phyloP scores from a whole-genome alignment of 2,329 filamentous ascomycete species.

The Venturia effusa region DNA sequence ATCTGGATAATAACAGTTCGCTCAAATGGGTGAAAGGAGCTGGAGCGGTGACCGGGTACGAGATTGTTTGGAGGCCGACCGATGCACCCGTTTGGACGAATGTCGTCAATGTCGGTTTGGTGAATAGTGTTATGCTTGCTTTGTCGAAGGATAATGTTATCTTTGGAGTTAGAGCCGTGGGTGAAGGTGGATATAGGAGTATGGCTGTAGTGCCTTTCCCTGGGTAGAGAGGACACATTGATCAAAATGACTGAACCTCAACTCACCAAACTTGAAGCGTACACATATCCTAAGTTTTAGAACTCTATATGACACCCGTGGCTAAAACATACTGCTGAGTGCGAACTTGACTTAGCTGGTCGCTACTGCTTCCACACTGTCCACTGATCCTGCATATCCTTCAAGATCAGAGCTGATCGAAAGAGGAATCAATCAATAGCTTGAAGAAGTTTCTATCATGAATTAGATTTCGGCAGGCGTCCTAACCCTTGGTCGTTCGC shows the following conservation, averaged over 20 bases:
- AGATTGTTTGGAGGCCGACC: conserved; percentile 45
- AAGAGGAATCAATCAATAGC: neutral
- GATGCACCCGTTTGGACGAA: conserved; percentile 41
- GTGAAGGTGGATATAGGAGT: conserved; percentile 40
- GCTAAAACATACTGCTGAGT: too few relatives aligned
- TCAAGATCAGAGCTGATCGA: too few relatives aligned
- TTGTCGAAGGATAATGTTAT: conserved; percentile 48
- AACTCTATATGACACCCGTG: too few relatives aligned
- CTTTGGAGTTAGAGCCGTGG: conserved; percentile 44
- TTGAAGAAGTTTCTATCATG: neutral
- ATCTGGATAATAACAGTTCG: conserved; percentile 38
- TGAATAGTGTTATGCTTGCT: conserved; percentile 33
- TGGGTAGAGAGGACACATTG: neutral
- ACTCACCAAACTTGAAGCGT: too few relatives aligned
- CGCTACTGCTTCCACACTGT: too few relatives aligned
- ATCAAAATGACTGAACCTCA: too few relatives aligned
- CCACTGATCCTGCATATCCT: too few relatives aligned
- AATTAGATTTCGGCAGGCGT: neutral
- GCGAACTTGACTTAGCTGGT: too few relatives aligned
- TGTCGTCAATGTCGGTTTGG: conserved; percentile 37
- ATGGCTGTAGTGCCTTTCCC: conserved; percentile 7
- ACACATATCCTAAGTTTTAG: too few relatives aligned
- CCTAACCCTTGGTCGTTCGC: neutral
- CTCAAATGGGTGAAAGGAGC: conserved; percentile 37
- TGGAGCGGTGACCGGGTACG: conserved; percentile 32